A percentile compares a stretch with the other conserved stretches of the same genome.
These are phyloP conservation scores for Strobilomyces echinocephalus DNA, from an alignment of 768 basidiomycete species.

Conservation along the genomic window DNA sequence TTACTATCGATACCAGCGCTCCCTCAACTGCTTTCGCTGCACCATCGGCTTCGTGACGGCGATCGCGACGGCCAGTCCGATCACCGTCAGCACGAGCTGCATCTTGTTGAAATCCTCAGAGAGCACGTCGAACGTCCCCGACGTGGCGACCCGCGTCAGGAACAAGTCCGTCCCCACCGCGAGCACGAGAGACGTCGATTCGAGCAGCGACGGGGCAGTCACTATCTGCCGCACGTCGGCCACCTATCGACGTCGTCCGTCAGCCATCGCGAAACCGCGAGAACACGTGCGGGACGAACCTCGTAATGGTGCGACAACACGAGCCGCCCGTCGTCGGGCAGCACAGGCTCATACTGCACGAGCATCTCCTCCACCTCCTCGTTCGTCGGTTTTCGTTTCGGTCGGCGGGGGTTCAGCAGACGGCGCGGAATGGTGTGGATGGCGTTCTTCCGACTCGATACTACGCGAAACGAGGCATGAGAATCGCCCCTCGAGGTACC, in stretches of 20 bases:
- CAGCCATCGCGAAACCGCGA: not conserved
- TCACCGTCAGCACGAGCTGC: conserved; percentile 81
- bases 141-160: conserved; percentile 78
- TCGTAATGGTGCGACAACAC: conserved; percentile 54
- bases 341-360: conserved; percentile 74
- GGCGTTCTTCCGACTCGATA: conserved; percentile 70
- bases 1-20: conserved; percentile 57
- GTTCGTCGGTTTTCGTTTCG: conserved; percentile 65
- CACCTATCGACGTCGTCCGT: conserved; percentile 42
- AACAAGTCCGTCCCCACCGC: conserved; percentile 88
- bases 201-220: conserved; percentile 79
- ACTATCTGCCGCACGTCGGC: conserved; percentile 63
- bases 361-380: conserved; percentile 85
- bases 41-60: conserved; percentile 82
- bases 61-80: conserved; percentile 69
- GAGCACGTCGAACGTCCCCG: conserved; percentile 88
- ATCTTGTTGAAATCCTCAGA: conserved; percentile 90
- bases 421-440: conserved; percentile 70
- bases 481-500: not conserved
- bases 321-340: conserved; percentile 63
- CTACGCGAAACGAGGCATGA: conserved; percentile 36
- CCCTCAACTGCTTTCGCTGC: conserved; percentile 55
- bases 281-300: conserved; percentile 30
- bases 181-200: conserved; percentile 88
- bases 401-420: conserved; percentile 79